Conservation (phyloP, 306 rosid species). For the Dalbergia cochinchinensis region DNA sequence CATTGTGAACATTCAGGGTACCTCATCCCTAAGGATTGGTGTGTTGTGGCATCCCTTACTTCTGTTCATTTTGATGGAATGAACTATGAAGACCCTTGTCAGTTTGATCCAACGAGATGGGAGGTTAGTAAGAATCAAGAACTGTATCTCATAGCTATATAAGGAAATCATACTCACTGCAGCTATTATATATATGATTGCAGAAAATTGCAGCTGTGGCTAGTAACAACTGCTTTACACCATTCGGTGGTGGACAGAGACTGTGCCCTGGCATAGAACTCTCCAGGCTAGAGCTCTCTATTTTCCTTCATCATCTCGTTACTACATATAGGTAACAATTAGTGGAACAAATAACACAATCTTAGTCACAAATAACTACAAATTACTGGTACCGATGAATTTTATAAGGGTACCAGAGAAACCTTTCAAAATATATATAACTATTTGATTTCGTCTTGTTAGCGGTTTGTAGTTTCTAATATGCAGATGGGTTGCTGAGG, state of each 20-base stretch:
- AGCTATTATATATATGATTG: neutral
- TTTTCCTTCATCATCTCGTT: conserved; percentile 74
- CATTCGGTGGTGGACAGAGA: conserved; percentile 96
- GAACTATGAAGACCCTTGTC: conserved; percentile 69
- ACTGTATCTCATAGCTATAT: neutral
- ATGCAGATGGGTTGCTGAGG: conserved; percentile 78
- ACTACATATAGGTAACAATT: conserved; percentile 63
- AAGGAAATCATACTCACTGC: neutral
- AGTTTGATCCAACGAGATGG: conserved; percentile 95
- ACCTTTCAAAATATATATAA: too few species aligned
- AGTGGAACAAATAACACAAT: too few species aligned
- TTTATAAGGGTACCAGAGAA: too few species aligned
- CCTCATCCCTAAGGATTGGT: conserved; percentile 71
- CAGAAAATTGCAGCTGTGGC: conserved; percentile 55
- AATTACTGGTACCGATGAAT: too few species aligned
- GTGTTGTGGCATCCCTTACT: conserved; percentile 77
- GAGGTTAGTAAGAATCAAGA: conserved; percentile 58
- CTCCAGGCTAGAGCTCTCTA: conserved; percentile 75
- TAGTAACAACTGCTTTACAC: conserved; percentile 63
- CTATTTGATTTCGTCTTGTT: too few species aligned
- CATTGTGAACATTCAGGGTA: conserved; percentile 57
- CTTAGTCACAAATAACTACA: too few species aligned
- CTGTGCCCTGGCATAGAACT: conserved; percentile 93
- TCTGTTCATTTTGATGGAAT: conserved; percentile 80
- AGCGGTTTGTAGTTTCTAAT: neutral